A percentile compares a stretch with the other conserved stretches of the same genome.
Evolutionary conservation across 805 yeast genomes (phyloP).

Genomic region (Clavispora carvajalis): DNA sequence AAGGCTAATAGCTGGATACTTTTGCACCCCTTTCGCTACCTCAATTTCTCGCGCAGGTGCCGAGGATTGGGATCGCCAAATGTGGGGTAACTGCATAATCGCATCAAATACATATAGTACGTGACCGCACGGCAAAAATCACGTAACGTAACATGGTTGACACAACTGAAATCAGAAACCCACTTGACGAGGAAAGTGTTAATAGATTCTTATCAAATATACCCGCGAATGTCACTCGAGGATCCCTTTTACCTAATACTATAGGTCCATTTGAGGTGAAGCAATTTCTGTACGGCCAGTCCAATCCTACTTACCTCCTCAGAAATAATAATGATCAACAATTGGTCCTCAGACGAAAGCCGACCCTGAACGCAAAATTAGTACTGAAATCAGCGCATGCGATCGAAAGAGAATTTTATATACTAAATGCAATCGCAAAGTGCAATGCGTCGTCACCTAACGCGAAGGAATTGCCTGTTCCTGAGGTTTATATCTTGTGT

Average conservation of each 20-base stretch:
- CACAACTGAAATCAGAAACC: conserved; percentile 31
- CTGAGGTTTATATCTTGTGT: conserved; percentile 46
- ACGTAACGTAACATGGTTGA: conserved; percentile 8
- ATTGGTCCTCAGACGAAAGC: conserved; percentile 54
- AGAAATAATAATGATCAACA: conserved; percentile 34
- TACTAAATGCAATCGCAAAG: conserved; percentile 36
- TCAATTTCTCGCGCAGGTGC: neutral
- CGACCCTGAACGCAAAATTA: conserved; percentile 43
- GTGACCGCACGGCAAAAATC: neutral
- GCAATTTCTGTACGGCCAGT: conserved; percentile 60
- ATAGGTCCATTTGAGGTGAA: conserved; percentile 24
- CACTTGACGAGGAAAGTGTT: conserved; percentile 23
- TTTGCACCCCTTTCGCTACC: neutral
- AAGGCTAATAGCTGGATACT: neutral
- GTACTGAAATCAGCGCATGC: conserved; percentile 57
- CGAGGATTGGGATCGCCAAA: neutral
- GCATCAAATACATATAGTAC: neutral
- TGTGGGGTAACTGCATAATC: neutral
- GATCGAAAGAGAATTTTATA: conserved; percentile 54
- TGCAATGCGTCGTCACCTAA: conserved; percentile 18
- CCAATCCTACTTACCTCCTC: conserved; percentile 56
- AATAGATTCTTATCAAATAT: conserved; percentile 17
- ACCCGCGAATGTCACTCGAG: conserved; percentile 18
- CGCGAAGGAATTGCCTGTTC: conserved; percentile 44
- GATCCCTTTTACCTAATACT: conserved; percentile 15